These are phyloP conservation scores for Leucaena leucocephala DNA, from an alignment of 306 rosid species.

Conservation along the genomic window DNA sequence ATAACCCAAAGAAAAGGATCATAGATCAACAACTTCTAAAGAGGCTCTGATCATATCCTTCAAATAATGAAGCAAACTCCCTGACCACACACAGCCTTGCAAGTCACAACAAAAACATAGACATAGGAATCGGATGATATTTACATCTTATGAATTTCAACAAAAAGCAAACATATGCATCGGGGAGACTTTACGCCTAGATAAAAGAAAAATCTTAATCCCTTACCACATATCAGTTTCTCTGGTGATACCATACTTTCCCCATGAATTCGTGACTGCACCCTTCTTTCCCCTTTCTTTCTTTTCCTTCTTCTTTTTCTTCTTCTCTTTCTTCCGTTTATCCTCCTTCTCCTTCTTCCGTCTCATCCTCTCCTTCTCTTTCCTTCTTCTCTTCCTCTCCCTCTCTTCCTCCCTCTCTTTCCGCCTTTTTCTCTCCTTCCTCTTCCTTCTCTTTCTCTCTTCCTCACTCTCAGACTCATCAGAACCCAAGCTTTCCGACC, in stretches of 20 bases:
- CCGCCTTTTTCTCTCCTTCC: conserved; percentile 36
- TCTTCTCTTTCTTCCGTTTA: conserved; percentile 48
- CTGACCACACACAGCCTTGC: conserved; percentile 5
- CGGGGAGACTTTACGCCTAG: not conserved
- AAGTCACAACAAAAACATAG: not conserved
- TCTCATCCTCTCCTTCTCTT: conserved; percentile 45
- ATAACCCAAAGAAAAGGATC: conserved; percentile 28
- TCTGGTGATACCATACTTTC: conserved; percentile 78
- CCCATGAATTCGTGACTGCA: conserved; percentile 91
- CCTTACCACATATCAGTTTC: conserved; percentile 98
- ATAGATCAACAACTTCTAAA: not conserved
- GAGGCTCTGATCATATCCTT: conserved; percentile 12
- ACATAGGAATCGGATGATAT: not conserved
- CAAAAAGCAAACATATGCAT: conserved; percentile 14
- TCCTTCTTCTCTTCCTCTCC: conserved; percentile 35
- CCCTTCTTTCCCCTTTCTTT: conserved; percentile 80
- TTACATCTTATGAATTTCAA: conserved; percentile 3
- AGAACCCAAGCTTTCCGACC: conserved; percentile 29
- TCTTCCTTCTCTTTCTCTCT: conserved; percentile 50
- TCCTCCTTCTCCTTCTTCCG: conserved; percentile 41
- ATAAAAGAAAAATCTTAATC: conserved; percentile 1
- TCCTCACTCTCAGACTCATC: conserved; percentile 55
- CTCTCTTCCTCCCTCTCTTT: conserved; percentile 35
- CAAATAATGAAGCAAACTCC: conserved; percentile 16
- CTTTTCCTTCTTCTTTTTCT: conserved; percentile 60